A percentile compares a stretch with the other conserved stretches of the same genome.
Conservation (phyloP, 2,329 filamentous ascomycete species). For the Pseudogymnoascus sp. region DNA sequence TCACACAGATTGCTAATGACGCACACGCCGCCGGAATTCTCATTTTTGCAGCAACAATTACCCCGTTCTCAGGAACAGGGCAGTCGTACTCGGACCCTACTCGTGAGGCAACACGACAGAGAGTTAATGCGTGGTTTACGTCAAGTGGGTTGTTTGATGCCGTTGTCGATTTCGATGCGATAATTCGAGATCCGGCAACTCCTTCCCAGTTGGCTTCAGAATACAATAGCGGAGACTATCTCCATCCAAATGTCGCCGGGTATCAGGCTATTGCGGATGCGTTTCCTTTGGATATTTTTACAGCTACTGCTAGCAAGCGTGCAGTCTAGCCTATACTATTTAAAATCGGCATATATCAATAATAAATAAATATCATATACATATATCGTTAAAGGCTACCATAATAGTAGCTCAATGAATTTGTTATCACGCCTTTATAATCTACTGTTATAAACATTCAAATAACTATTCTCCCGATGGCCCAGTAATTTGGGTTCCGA, state of each 20-base stretch:
- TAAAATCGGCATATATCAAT: neutral
- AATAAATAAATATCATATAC: slow-evolving; percentile 9
- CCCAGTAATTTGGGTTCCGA: slow-evolving; percentile 29
- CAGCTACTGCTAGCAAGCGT: slow-evolving; percentile 10
- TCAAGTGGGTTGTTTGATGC: slow-evolving; percentile 48
- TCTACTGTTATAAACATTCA: neutral
- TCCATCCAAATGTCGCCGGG: slow-evolving; percentile 54
- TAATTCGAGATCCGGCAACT: slow-evolving; percentile 44
- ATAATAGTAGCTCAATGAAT: neutral
- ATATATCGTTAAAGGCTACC: neutral
- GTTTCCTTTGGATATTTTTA: slow-evolving; percentile 50
- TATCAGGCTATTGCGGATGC: slow-evolving; percentile 52
- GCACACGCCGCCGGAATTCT: slow-evolving; percentile 47
- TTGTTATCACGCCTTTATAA: neutral
- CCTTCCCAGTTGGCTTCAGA: slow-evolving; percentile 40
- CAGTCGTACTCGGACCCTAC: slow-evolving; percentile 48
- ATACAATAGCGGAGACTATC: slow-evolving; percentile 56
- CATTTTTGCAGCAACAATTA: slow-evolving; percentile 58
- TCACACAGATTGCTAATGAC: slow-evolving; percentile 47
- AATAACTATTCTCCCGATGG: slow-evolving; percentile 29
- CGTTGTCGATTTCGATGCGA: slow-evolving; percentile 54
- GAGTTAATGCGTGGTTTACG: slow-evolving; percentile 55
- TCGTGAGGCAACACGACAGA: slow-evolving; percentile 48
- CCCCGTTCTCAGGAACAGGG: slow-evolving; percentile 47
- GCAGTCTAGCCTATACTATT: neutral